A percentile compares a stretch with the other conserved stretches of the same genome.
Conservation (phyloP, 2,329 filamentous ascomycete genomes). For the Talaromyces sp. region DNA sequence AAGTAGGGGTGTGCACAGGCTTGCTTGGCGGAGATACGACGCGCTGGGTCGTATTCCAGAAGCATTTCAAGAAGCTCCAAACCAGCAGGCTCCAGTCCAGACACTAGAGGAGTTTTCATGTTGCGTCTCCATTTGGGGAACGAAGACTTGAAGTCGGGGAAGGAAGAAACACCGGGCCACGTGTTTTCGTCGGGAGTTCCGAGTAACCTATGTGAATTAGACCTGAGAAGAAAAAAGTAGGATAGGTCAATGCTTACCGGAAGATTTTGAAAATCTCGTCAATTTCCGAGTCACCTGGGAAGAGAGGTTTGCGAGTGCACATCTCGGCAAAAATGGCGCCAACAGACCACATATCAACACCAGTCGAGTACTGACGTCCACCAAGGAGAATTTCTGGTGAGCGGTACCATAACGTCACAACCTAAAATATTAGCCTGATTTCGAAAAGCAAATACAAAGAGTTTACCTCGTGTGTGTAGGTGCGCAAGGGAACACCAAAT, state of each 20-base stretch:
- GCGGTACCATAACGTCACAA: conserved; percentile 91
- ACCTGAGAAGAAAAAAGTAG: neutral
- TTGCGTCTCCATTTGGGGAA: conserved; percentile 89
- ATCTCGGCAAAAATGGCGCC: conserved; percentile 96
- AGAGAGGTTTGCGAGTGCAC: conserved; percentile 89
- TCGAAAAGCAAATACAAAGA: neutral
- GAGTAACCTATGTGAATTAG: conserved; percentile 55
- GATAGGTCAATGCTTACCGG: conserved; percentile 54
- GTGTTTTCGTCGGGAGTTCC: conserved; percentile 77
- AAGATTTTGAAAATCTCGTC: conserved; percentile 96
- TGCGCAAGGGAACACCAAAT: conserved; percentile 85
- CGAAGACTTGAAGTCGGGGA: conserved; percentile 87
- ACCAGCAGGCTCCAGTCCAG: conserved; percentile 64
- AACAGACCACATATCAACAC: conserved; percentile 94
- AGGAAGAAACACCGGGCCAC: conserved; percentile 91
- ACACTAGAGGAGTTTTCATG: conserved; percentile 64
- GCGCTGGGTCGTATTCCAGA: conserved; percentile 82
- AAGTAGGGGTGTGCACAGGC: conserved; percentile 84
- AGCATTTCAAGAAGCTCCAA: conserved; percentile 58
- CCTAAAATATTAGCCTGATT: conserved; percentile 44
- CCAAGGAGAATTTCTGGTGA: conserved; percentile 86
- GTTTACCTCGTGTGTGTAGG: conserved; percentile 80
- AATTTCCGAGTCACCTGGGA: conserved; percentile 89
- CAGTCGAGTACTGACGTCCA: conserved; percentile 87
- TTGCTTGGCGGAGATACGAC: conserved; percentile 84